phyloP scores from a whole-genome alignment of 192 early-diverging fungal species.

The Globomyces pollinis-pini region DNA sequence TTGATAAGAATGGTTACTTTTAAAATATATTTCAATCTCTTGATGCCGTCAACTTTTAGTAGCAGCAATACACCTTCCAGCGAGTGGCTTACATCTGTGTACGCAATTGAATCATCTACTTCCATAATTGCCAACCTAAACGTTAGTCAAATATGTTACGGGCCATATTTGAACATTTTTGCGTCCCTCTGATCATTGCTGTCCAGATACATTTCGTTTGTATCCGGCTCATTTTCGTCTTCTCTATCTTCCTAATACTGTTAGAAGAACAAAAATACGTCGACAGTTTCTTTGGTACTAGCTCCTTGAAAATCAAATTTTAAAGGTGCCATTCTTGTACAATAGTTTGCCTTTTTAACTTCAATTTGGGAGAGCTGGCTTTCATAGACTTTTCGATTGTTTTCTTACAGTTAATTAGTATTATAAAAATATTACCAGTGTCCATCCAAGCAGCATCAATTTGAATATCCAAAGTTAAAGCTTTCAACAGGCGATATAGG shows the following conservation, averaged over 20 bases:
- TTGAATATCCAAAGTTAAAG: slow-evolving; percentile 24
- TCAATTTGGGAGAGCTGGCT: slow-evolving; percentile 37
- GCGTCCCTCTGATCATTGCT: neutral
- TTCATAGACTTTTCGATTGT: slow-evolving; percentile 33
- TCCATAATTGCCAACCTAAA: slow-evolving; percentile 44
- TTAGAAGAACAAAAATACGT: too few species aligned
- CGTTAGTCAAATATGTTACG: too few species aligned
- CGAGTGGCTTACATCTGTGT: slow-evolving; percentile 26
- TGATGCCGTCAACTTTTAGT: slow-evolving; percentile 16
- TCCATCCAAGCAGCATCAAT: slow-evolving; percentile 33
- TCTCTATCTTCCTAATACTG: slow-evolving; percentile 48
- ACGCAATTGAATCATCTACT: slow-evolving; percentile 31
- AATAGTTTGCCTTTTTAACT: slow-evolving; percentile 31
- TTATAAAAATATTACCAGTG: too few species aligned
- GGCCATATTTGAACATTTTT: slow-evolving; percentile 20
- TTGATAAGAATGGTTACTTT: slow-evolving; percentile 16
- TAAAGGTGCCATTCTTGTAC: slow-evolving; percentile 29
- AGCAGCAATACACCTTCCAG: slow-evolving; percentile 22
- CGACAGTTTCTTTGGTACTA: slow-evolving; percentile 27
- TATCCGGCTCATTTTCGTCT: slow-evolving; percentile 24
- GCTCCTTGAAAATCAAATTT: slow-evolving; percentile 42
- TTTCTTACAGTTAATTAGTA: too few species aligned
- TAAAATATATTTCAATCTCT: slow-evolving; percentile 21
- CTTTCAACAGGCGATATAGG: slow-evolving; percentile 25
- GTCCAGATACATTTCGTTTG: slow-evolving; percentile 11